phyloP scores from a whole-genome alignment of 495 filamentous ascomycete genomes.

The Penicillium soppii region DNA sequence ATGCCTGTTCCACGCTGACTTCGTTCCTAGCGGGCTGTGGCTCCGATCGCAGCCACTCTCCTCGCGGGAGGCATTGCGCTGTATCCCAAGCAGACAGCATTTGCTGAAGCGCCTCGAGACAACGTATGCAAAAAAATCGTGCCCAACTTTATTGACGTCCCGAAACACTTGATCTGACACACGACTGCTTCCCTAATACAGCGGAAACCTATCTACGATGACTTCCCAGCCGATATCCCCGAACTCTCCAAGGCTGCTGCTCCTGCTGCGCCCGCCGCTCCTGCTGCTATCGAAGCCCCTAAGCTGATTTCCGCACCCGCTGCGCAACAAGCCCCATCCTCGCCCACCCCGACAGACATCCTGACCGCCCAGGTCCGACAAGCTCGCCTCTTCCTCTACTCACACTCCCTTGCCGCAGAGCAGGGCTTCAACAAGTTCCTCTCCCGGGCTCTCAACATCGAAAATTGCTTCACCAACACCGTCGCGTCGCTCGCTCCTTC shows the following conservation, averaged over 20 bases:
- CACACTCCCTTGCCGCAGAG: slow-evolving; percentile 67
- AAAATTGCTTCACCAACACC: slow-evolving; percentile 76
- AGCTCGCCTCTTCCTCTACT: slow-evolving; percentile 78
- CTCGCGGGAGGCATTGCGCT: slow-evolving; percentile 54
- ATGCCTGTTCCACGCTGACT: slow-evolving; percentile 22
- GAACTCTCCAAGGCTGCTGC: slow-evolving; percentile 38
- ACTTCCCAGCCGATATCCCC: slow-evolving; percentile 47
- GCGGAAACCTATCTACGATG: slow-evolving; percentile 89
- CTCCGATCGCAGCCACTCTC: slow-evolving; percentile 54
- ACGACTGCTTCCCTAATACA: slow-evolving; percentile 32
- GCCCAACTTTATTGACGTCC: slow-evolving; percentile 2
- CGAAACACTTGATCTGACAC: slow-evolving; percentile 18
- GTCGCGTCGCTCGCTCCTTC: slow-evolving; percentile 83
- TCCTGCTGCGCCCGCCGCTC: slow-evolving; percentile 27
- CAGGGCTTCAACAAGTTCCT: slow-evolving; percentile 74
- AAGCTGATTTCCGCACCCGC: slow-evolving; percentile 21
- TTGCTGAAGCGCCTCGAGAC: slow-evolving; percentile 56
- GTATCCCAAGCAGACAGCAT: slow-evolving; percentile 51
- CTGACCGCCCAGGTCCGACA: slow-evolving; percentile 79
- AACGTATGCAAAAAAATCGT: slow-evolving; percentile 20
- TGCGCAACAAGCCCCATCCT: slow-evolving; percentile 34
- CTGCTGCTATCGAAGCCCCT: slow-evolving; percentile 12
- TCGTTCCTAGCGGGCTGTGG: slow-evolving; percentile 51
- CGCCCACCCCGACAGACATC: slow-evolving; percentile 85
- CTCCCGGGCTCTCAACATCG: slow-evolving; percentile 71